Base-by-base conservation (phyloP, 306 rosid genomes). In the Trifolium fragiferum region DNA sequence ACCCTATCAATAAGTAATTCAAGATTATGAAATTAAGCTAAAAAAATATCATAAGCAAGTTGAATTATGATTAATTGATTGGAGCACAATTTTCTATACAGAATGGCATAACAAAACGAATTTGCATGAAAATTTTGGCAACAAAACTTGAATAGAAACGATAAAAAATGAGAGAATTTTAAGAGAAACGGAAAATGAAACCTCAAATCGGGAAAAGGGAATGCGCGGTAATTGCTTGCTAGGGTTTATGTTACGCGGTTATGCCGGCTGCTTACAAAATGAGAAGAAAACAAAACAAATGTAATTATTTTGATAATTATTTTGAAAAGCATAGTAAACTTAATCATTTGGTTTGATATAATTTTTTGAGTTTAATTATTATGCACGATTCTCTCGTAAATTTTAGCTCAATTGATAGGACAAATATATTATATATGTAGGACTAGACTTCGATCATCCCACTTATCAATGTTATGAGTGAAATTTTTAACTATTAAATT, bases 191-290 rank as follows among this genome's bases (percentile, higher is more conserved):
- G 43, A 35, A 59, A 60, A 7, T 46, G 20, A 23, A 32, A 76
- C 65, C 40, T 65, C 43, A 71, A 32, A 81, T 71, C 71, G 66
- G 10, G 76, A 12, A 60, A 49, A 14, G 20, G 32, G 72, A 8
- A 27, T 23, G 1, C 15, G 12, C 0, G 19, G 21, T 37, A n/a
- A 47, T 47, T 47, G 12, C 35, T 40, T 64, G 70, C 41, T 47
- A 44, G 70, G 74, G 78, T 35, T 64, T 51, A 21, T 60, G 41
- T 18, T 67, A 30, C 13, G 54, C 7, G 55, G 69, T 49, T 7
- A 30, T 0, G 4, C 4, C 33, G 33, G 33, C 33, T 4, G 33
- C 33, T 30, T 4, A 30, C 6, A 30, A 30, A 30, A 30, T 30
- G 33, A 30, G 6, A 30, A 30, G 33, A 4, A 30, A 30, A 30